Base-by-base conservation (phyloP, 805 yeast genomes). In the Kodamaea laetipori region DNA sequence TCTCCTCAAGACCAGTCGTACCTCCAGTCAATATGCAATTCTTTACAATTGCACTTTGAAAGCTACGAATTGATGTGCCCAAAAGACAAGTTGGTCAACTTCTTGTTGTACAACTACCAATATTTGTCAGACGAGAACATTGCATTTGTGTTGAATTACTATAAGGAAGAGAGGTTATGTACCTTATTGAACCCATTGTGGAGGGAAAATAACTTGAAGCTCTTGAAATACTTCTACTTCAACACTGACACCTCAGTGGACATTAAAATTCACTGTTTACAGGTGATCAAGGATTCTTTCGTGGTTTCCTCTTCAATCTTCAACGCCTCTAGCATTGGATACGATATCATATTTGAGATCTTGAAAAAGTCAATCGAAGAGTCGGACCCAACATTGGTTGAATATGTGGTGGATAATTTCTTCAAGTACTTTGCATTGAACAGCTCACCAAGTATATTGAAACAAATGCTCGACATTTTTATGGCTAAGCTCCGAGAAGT, bases 101-200 rank as follows among this genome's bases (percentile, higher is more conserved):
- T 77, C 34, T 70, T 76, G 34, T 49, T 76, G 25, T 50, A 52
- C 4, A 56, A 74, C 50, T 51, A 74, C 12, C 60, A 58, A 3
- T 57, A 58, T 39, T 49, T 80, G 19, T 62, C 72, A 8, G 62
- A 64, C 1, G 61, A 58, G 3, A 63, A 65, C 8, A 67, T 74
- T n/a, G 50, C 60, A 4, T 70, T 66, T 40, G 71, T 85, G 3
- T 56, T 84, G 19, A 60, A 66, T 2, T 73, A 65, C 50, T 82
- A 78, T 55, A 61, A 64, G 3, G 65, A 68, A 9, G 77, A 77
- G 41, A 71, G 74, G 41, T 54, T 73, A 23, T 84, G 90, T 54
- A 70, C 81, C 2, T 76, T 80, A 8, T 56, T 81, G 4, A 61
- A 74, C 23, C 65, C 73, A 0, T 58, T 69, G 6, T 84, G 90